These are phyloP conservation scores for Vaccinium myrtillus DNA, from an alignment of 148 eudicot genomes.

Conservation along the genomic window DNA sequence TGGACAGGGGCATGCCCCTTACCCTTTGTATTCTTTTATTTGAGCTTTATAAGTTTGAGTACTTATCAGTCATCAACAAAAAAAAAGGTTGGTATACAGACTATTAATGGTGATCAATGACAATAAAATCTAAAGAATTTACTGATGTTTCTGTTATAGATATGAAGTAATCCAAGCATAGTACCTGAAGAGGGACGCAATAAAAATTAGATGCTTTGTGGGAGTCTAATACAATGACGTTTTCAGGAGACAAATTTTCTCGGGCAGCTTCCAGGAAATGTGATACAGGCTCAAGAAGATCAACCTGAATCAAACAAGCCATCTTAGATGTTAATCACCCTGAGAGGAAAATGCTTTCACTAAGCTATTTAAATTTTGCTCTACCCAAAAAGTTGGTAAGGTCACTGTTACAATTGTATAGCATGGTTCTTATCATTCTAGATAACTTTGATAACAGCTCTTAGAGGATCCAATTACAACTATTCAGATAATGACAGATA, in stretches of 20 bases:
- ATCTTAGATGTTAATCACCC: slow-evolving; percentile 7
- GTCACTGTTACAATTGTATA: neutral
- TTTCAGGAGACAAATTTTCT: slow-evolving; percentile 61
- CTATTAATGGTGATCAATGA: neutral
- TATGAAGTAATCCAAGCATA: neutral
- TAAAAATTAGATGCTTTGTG: slow-evolving; percentile 75
- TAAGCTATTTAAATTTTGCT: neutral
- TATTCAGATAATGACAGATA: neutral
- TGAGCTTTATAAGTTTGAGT: too few species aligned
- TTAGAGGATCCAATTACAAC: neutral
- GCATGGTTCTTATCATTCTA: neutral
- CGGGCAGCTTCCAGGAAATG: slow-evolving; percentile 93
- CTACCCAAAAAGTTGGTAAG: neutral
- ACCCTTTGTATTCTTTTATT: too few species aligned
- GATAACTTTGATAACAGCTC: neutral
- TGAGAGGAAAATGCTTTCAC: neutral
- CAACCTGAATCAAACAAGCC: slow-evolving; percentile 53
- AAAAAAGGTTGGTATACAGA: neutral
- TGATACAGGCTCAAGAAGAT: slow-evolving; percentile 94
- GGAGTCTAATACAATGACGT: slow-evolving; percentile 40
- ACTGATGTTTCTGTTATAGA: neutral
- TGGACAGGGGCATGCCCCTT: too few species aligned
- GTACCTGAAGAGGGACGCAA: slow-evolving; percentile 91
- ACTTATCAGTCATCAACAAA: too few species aligned
- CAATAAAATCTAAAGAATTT: neutral